Evolutionary conservation across 352 stramenopile genomes (phyloP).

Genomic region (Phytopythium helicoides): DNA sequence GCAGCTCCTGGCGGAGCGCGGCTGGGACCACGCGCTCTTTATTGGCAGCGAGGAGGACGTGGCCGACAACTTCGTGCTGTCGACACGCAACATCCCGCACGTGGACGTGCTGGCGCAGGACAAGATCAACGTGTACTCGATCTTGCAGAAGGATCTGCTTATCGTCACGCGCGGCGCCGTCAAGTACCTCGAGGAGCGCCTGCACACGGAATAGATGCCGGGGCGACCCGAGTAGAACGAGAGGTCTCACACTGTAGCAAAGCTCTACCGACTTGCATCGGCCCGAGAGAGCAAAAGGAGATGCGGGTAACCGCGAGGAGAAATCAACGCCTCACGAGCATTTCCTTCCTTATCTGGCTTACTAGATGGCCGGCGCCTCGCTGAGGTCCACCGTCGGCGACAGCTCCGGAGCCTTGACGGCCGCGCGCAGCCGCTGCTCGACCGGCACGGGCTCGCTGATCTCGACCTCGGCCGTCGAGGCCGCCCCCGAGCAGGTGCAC

Average conservation of each 20-base stretch:
- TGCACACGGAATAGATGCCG: conserved; percentile 71
- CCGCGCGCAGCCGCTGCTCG: conserved; percentile 60
- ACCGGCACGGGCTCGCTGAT: conserved; percentile 57
- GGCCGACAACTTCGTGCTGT: conserved; percentile 65
- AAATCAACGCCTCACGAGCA: neutral
- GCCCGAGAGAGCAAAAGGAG: too few relatives aligned
- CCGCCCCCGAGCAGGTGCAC: conserved; percentile 44
- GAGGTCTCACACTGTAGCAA: too few relatives aligned
- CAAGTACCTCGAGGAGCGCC: conserved; percentile 87
- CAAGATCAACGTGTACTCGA: conserved; percentile 91
- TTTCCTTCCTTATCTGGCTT: neutral
- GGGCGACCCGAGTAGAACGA: too few relatives aligned
- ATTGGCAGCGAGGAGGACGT: conserved; percentile 71
- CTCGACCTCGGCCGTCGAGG: conserved; percentile 34
- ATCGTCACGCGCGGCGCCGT: conserved; percentile 83
- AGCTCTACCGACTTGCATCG: too few relatives aligned
- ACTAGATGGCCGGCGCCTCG: conserved; percentile 43
- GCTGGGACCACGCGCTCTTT: conserved; percentile 87
- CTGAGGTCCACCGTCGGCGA: conserved; percentile 49
- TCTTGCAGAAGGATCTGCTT: conserved; percentile 86
- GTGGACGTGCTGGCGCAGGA: conserved; percentile 81
- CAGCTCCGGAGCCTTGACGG: conserved; percentile 45
- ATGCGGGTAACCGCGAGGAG: neutral
- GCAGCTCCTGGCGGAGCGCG: conserved; percentile 64
- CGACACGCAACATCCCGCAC: conserved; percentile 85